Percentiles rank a stretch among this genome's conserved stretches.
Evolutionary conservation across 106 monocot genomes (phyloP).

Genomic region (Vanilla planifolia): DNA sequence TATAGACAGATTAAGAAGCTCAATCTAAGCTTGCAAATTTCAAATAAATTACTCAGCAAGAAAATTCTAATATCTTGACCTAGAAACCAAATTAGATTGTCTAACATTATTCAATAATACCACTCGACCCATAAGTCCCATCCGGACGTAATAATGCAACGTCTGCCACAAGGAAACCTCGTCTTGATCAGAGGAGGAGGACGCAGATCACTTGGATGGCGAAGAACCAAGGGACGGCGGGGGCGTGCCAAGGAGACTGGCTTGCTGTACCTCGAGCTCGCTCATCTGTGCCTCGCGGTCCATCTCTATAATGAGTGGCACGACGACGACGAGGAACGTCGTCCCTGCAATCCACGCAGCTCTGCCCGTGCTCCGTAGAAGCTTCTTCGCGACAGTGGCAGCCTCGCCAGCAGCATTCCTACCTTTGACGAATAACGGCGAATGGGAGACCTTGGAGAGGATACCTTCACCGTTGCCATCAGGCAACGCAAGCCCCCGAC

Average conservation of each 20-base stretch:
- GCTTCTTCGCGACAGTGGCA: slow-evolving; percentile 51
- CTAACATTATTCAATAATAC: too few species aligned
- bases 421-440: slow-evolving; percentile 46
- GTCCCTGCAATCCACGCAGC: slow-evolving; percentile 91
- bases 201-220: slow-evolving; percentile 10
- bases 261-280: slow-evolving; percentile 75
- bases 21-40: too few species aligned
- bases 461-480: slow-evolving; percentile 19
- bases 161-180: too few species aligned
- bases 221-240: slow-evolving; percentile 20
- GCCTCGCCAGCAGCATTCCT: slow-evolving; percentile 40
- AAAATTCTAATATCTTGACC: too few species aligned
- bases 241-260: slow-evolving; percentile 65
- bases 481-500: background rate
- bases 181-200: too few species aligned
- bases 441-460: slow-evolving; percentile 48
- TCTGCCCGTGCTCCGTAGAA: slow-evolving; percentile 62
- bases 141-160: too few species aligned
- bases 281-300: slow-evolving; percentile 75
- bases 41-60: too few species aligned
- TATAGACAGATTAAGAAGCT: too few species aligned
- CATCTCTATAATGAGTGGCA: slow-evolving; percentile 88
- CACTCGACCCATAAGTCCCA: too few species aligned
- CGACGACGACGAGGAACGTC: slow-evolving; percentile 67
- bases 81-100: too few species aligned